Percentiles rank a stretch among this genome's conserved stretches.
Evolutionary conservation across 2,329 filamentous ascomycete genomes (phyloP).

Genomic region (Aureobasidium sp.): DNA sequence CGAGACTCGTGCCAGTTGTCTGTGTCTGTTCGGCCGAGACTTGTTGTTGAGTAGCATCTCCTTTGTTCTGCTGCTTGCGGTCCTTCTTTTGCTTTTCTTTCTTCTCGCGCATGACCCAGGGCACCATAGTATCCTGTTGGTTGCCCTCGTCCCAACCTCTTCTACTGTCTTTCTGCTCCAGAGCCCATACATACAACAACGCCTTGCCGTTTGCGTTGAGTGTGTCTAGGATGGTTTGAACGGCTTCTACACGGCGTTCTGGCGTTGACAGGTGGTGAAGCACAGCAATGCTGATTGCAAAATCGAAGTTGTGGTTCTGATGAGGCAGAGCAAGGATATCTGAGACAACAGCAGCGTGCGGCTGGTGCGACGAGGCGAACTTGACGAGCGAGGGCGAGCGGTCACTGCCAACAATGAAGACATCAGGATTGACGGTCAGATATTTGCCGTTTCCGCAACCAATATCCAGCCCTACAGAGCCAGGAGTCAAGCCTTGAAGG

Average conservation of each 20-base stretch:
- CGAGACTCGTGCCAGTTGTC: neutral
- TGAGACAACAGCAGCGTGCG: slow-evolving; percentile 66
- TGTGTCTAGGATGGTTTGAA: slow-evolving; percentile 63
- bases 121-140: slow-evolving; percentile 88
- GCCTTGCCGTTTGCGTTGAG: slow-evolving; percentile 57
- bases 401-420: slow-evolving; percentile 82
- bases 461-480: slow-evolving; percentile 78
- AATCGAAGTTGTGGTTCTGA: slow-evolving; percentile 61
- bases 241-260: slow-evolving; percentile 63
- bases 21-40: slow-evolving; percentile 24
- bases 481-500: slow-evolving; percentile 56
- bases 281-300: slow-evolving; percentile 89
- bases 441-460: slow-evolving; percentile 99
- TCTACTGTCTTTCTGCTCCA: slow-evolving; percentile 82
- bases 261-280: slow-evolving; percentile 85
- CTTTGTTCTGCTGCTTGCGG: slow-evolving; percentile 24
- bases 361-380: slow-evolving; percentile 52
- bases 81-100: slow-evolving; percentile 24
- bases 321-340: slow-evolving; percentile 83
- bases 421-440: slow-evolving; percentile 64
- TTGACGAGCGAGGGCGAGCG: slow-evolving; percentile 57
- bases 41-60: slow-evolving; percentile 27
- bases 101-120: slow-evolving; percentile 67
- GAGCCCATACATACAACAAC: slow-evolving; percentile 87
- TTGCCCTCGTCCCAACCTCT: slow-evolving; percentile 80